Evolutionary conservation across 177 flowering plant species (phyloP), one percentile per base, ranked within the genome.

Genomic region (Vitis hybrid): DNA sequence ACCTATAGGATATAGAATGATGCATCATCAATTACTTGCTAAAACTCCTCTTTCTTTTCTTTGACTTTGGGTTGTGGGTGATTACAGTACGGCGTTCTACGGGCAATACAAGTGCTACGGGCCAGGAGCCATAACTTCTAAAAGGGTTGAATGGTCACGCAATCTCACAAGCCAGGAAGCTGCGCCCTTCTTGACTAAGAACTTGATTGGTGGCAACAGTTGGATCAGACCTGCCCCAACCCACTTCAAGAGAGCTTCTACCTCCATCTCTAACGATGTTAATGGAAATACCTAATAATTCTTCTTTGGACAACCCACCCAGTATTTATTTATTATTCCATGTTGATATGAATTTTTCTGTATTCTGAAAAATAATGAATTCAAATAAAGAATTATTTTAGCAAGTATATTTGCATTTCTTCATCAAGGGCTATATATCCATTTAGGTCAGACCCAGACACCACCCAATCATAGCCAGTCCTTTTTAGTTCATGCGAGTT

Each of bases 141-240:
- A 70, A 17, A 81, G 91, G 70, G 89, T 83, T 13, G 60, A 45
- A 51, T 88, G 91, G 91, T 77, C 84, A 1, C 76, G 34, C 17
- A 67, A 63, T 50, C 83, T 86, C 8, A 60, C 84, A 58, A 70
- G 58, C 26, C 77, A 62, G 3, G 86, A 88, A 60, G 86, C 76
- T 60, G 78, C 80, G 56, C 87, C 86, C 3, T 86, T 81, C 76
- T 59, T 88, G 67, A 83, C 69, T 13, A 84, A 75, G 58, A 62
- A 74, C 55, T 73, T 84, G 82, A 88, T 86, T 50, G 81, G 86
- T 7, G 88, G 87, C 9, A 54, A 71, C 13, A 74, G 72, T 3
- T 88, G 91, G 91, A 79, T 88, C 3, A 76, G 85, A 68, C 74
- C 86, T 14, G 11, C 75, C 2, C 91, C 89, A 4, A 80, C 75